These are phyloP conservation scores for Heliosperma pusillum DNA, from an alignment of 148 eudicot genomes.

Conservation along the genomic window DNA sequence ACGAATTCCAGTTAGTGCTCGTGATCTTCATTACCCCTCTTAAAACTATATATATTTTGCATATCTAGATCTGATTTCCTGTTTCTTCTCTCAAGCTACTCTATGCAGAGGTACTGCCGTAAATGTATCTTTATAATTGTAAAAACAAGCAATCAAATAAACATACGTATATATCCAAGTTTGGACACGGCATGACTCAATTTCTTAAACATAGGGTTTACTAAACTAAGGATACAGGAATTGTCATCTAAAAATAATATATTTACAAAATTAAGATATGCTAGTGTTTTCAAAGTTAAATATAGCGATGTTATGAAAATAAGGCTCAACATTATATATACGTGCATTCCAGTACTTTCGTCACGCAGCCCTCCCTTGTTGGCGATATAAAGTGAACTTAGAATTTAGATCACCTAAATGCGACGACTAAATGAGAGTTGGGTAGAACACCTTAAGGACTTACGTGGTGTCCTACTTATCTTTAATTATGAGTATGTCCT, in stretches of 20 bases:
- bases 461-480: too few species aligned
- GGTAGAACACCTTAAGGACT: too few species aligned
- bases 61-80: background rate
- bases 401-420: too few species aligned
- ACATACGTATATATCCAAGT: background rate
- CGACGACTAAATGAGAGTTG: too few species aligned
- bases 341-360: background rate
- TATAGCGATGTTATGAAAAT: background rate
- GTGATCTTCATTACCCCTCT: conserved; percentile 9
- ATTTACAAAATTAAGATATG: background rate
- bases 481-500: too few species aligned
- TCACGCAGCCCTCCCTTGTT: background rate
- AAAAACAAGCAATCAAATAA: background rate
- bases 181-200: background rate
- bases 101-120: background rate
- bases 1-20: conserved; percentile 58
- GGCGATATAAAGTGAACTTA: background rate
- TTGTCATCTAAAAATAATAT: background rate
- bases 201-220: background rate
- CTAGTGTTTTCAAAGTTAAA: background rate
- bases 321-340: background rate
- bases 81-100: background rate
- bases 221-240: background rate
- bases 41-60: background rate
- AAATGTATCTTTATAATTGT: background rate